Base-by-base conservation (phyloP, 2,329 filamentous ascomycete genomes). In the Calonectria pauciramosa region DNA sequence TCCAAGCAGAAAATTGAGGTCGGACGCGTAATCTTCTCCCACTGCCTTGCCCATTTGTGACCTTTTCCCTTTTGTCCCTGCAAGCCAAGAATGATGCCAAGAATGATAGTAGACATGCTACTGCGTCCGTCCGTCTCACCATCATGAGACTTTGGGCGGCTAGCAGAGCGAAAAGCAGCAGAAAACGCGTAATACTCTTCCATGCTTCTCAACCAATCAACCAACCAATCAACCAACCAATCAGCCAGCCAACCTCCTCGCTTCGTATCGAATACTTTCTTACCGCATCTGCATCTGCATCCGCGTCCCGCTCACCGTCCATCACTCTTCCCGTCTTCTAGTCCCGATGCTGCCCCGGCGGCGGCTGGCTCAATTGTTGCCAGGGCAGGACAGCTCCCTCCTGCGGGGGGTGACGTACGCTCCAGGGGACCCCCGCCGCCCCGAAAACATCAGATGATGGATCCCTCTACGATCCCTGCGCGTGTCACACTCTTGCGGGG, bases 1-100 rank as follows among this genome's bases (percentile, higher is more conserved):
- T 70, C 26, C 68, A 41, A 36, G 56, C 32, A 64, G 28, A 41
- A 41, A 51, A 70, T 54, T 54, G 56, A 70, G 34, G 68, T 70
- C 68, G 68, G 68, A 64, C 56, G 56, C 44, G 56, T 64, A 64
- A 70, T 64, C 56, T 64, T 60, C 56, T 63, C 56, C 56, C 56
- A 63, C 56, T 63, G 34, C 56, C 56, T 34, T 14, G 54, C 54
- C 54, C 54, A 59, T 34, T 2, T 59, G 54, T 38, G 54, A n/a
- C n/a, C 41, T n/a, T 36, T n/a, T 26, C n/a, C 56, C 1, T 20
- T 4, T n/a, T 10, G 41, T n/a, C 44, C 44, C 20, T 47, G 44
- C 44, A 47, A 47, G 44, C 44, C 44, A 47, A 47, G 44, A 47
- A 44, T 32, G 30, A 32, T 32, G 30, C 30, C 30, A 32, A 32